phyloP scores from a whole-genome alignment of 2,329 filamentous ascomycete species.

The Rutstroemia sp. region DNA sequence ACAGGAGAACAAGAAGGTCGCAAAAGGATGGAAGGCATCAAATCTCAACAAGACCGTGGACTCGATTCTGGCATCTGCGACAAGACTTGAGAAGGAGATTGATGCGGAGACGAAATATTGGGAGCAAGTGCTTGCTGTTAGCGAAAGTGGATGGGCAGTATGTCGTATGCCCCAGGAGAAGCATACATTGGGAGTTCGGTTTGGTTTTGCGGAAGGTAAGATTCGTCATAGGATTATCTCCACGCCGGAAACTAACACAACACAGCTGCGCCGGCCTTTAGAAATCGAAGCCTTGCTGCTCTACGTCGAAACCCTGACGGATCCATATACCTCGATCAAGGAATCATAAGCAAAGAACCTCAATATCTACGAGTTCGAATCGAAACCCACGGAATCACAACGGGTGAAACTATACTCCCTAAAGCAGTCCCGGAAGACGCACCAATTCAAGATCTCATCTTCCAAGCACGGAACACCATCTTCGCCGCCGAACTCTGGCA shows the following conservation, averaged over 20 bases:
- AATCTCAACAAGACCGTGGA: conserved; percentile 69
- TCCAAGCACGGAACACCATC: conserved; percentile 69
- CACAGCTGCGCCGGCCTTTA: conserved; percentile 48
- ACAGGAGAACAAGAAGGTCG: conserved; percentile 49
- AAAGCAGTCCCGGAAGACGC: conserved; percentile 48
- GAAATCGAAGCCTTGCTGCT: conserved; percentile 70
- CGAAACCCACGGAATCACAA: conserved; percentile 46
- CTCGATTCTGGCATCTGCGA: conserved; percentile 63
- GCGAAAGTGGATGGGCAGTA: conserved; percentile 78
- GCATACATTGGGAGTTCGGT: conserved; percentile 74
- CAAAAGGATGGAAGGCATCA: conserved; percentile 69
- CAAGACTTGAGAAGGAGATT: conserved; percentile 69
- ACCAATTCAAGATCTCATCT: conserved; percentile 59
- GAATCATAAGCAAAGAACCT: conserved; percentile 38
- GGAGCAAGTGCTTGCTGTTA: conserved; percentile 75
- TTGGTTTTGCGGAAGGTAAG: conserved; percentile 68
- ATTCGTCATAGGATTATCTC: conserved; percentile 1
- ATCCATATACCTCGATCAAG: conserved; percentile 63
- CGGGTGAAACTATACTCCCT: conserved; percentile 48
- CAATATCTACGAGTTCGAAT: conserved; percentile 63
- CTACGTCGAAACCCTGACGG: conserved; percentile 70
- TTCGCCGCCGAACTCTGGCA: conserved; percentile 86
- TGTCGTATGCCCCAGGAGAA: conserved; percentile 67
- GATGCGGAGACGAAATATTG: conserved; percentile 79
- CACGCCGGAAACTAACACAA: conserved; percentile 23